Evolutionary conservation across 768 basidiomycete genomes (phyloP), one percentile per base, ranked within the genome.

Genomic region (Lanmaoa pseudosensibilis): DNA sequence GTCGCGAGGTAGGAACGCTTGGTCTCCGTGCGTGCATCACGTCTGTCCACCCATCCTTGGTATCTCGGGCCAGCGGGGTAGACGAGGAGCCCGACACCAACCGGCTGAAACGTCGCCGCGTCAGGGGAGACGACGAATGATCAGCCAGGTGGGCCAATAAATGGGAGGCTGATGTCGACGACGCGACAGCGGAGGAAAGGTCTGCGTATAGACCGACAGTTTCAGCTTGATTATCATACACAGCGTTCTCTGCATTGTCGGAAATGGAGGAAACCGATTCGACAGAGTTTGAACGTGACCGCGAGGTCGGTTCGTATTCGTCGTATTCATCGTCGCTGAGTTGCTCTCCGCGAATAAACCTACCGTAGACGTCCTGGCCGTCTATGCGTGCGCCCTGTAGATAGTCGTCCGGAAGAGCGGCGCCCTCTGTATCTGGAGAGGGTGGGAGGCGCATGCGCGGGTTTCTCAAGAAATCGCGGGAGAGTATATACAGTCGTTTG

Each of bases 281-380:
- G 55, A 51, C 45, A 25, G 59, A 65, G 44, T 33, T 57, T 27
- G 62, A 68, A 50, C 54, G 63, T 12, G 64, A 69, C 9, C 46
- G 67, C 34, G 59, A 63, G 37, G 44, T 32, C 21, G 67, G 69
- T 37, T 63, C 63, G 48, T 72, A 66, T 54, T 78, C 78, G 16
- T 75, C 77, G 16, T 77, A 77, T 50, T 80, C 80, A 46, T 81
- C 80, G 54, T 82, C 82, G 55, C 73, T 77, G 18, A 83, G 64
- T 7, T 65, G 73, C 51, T 88, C 86, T 12, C 85, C 88, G 16
- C 79, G 75, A 57, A 88, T 70, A 62, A 90, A 89, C 33, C 80
- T 74, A 55, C 72, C 69, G 66, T 88, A 88, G 2, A 80, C 55
- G 37, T 77, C 76, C 27, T 65, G 71, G 5, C 77, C 76, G 23